Conservation (phyloP, 306 rosid species). For the Inga oerstediana region DNA sequence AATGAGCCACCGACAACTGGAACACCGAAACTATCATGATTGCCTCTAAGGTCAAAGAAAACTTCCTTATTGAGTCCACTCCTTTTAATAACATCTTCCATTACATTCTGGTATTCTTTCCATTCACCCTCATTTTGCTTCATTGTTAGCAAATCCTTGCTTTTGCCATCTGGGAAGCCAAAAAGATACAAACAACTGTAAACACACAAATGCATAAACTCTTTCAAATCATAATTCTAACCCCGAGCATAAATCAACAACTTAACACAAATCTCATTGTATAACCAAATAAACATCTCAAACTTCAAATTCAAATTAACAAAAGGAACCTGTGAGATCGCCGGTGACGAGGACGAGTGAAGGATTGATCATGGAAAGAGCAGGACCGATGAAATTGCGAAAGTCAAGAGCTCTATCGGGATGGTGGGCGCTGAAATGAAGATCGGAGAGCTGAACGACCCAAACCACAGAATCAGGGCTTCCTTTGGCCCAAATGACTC, state of each 20-base stretch:
- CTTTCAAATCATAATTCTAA: neutral
- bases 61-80: conserved; percentile 67
- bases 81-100: conserved; percentile 66
- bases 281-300: neutral
- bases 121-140: conserved; percentile 90
- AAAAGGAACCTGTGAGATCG: conserved; percentile 77
- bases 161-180: conserved; percentile 70
- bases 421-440: conserved; percentile 92
- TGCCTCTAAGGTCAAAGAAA: conserved; percentile 87
- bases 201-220: neutral
- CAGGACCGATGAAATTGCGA: conserved; percentile 53
- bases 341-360: conserved; percentile 92
- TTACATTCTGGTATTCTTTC: conserved; percentile 66
- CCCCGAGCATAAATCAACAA: neutral
- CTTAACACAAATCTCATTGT: neutral
- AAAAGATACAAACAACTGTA: neutral
- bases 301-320: neutral
- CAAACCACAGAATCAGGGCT: conserved; percentile 71
- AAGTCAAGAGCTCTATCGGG: conserved; percentile 80
- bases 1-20: conserved; percentile 68
- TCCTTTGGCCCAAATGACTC: conserved; percentile 47
- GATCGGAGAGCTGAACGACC: conserved; percentile 96
- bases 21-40: conserved; percentile 91
- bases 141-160: conserved; percentile 87
- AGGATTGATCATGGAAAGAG: conserved; percentile 90